Evolutionary conservation across 2,329 filamentous ascomycete genomes (phyloP).

Genomic region (Phyllosticta paracitricarpa): DNA sequence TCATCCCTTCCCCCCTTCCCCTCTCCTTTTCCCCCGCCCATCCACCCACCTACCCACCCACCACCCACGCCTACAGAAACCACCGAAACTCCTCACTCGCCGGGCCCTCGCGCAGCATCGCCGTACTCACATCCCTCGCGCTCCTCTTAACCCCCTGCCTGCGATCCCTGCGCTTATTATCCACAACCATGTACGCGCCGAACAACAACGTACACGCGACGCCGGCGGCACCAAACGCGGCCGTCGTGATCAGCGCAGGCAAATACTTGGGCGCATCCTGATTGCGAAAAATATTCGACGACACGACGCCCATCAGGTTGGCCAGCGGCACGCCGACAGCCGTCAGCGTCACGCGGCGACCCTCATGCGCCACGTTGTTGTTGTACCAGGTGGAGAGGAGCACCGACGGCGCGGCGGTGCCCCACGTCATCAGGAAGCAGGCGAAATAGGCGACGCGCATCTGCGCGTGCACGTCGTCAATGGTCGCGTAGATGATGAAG

Average conservation of each 20-base stretch:
- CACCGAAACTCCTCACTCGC: constrained; percentile 35
- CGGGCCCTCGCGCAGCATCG: constrained; percentile 36
- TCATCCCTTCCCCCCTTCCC: no score
- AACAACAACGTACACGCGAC: constrained; percentile 45
- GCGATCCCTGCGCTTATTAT: constrained; percentile 52
- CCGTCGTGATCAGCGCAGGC: constrained; percentile 55
- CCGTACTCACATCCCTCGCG: constrained; percentile 41
- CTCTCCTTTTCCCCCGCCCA: no score
- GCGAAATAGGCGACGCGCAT: constrained; percentile 64
- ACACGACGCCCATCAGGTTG: constrained; percentile 66
- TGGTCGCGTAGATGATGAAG: constrained; percentile 68
- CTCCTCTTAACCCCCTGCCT: constrained; percentile 43
- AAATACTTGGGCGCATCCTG: constrained; percentile 36
- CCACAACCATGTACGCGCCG: constrained; percentile 53
- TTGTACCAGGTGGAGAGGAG: constrained; percentile 64
- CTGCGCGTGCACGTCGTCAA: constrained; percentile 44
- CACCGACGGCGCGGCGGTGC: constrained; percentile 64
- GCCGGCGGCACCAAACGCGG: constrained; percentile 52
- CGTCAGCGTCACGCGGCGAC: constrained; percentile 58
- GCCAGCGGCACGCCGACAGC: constrained; percentile 64
- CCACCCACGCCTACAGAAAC: constrained; percentile 17
- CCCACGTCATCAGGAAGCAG: constrained; percentile 76
- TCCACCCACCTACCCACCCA: neutral
- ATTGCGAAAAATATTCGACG: constrained; percentile 39
- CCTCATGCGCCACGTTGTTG: constrained; percentile 73